These are phyloP conservation scores for Phytopythium cucurbitacearum DNA, from an alignment of 352 stramenopile species.

Conservation along the genomic window DNA sequence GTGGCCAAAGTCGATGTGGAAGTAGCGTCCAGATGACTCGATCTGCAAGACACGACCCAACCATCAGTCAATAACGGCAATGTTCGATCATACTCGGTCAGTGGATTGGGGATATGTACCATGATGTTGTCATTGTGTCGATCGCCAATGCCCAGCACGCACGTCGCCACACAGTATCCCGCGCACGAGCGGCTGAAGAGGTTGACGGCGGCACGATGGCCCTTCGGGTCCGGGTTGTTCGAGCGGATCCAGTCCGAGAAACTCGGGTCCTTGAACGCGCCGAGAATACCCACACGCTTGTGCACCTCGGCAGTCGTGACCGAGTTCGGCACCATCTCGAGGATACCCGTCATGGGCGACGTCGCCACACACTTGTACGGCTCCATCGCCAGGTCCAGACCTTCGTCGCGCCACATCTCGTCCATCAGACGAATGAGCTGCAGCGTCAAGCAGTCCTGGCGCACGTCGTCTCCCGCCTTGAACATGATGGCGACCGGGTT, in stretches of 20 bases:
- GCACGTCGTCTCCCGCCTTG: slow-evolving; percentile 93
- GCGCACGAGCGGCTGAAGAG: slow-evolving; percentile 87
- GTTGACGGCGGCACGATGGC: slow-evolving; percentile 64
- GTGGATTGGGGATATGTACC: slow-evolving; percentile 34
- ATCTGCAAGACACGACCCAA: slow-evolving; percentile 31
- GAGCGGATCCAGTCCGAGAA: slow-evolving; percentile 83
- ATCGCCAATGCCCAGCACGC: slow-evolving; percentile 93
- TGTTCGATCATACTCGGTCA: no score
- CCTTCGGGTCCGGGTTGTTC: slow-evolving; percentile 69
- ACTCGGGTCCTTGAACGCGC: slow-evolving; percentile 78
- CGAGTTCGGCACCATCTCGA: slow-evolving; percentile 90
- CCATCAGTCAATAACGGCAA: neutral
- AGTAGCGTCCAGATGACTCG: slow-evolving; percentile 70
- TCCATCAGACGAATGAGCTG: slow-evolving; percentile 93
- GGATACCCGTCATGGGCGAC: slow-evolving; percentile 87
- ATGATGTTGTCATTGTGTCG: slow-evolving; percentile 97
- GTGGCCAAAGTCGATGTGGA: slow-evolving; percentile 89
- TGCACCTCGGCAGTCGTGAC: slow-evolving; percentile 93
- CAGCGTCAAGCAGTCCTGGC: slow-evolving; percentile 93
- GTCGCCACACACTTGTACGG: slow-evolving; percentile 91
- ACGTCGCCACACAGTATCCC: slow-evolving; percentile 93
- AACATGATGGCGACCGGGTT: slow-evolving; percentile 89
- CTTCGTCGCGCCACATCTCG: slow-evolving; percentile 90
- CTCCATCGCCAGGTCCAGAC: slow-evolving; percentile 89
- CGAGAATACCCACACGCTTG: slow-evolving; percentile 76